Evolutionary conservation across 116 monocot species (phyloP).

Genomic region (Dioscorea cayenensis): DNA sequence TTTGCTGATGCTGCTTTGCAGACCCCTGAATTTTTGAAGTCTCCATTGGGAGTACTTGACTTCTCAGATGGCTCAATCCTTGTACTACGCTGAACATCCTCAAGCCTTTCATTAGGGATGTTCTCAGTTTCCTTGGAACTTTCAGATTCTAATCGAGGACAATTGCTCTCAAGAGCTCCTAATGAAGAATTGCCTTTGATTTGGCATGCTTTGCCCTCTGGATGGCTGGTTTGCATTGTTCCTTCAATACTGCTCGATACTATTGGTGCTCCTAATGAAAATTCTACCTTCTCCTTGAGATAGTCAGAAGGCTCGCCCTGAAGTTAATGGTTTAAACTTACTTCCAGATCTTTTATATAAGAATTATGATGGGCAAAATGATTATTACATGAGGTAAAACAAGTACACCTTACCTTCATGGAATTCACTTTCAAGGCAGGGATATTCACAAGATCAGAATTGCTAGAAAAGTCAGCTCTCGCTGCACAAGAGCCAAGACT

Average conservation of each 20-base stretch:
- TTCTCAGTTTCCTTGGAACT: slow-evolving; percentile 7
- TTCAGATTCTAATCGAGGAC: slow-evolving; percentile 3
- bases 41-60: neutral
- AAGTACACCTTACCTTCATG: slow-evolving; percentile 5
- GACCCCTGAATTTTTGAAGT: slow-evolving; percentile 8
- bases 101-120: slow-evolving; percentile 3
- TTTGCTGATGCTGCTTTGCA: slow-evolving; percentile 11
- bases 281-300: slow-evolving; percentile 6
- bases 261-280: neutral
- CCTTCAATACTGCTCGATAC: slow-evolving; percentile 4
- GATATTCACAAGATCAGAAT: neutral
- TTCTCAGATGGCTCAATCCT: slow-evolving; percentile 18
- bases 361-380: neutral
- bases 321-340: slow-evolving; percentile 9
- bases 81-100: neutral
- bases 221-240: neutral
- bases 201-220: slow-evolving; percentile 11
- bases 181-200: slow-evolving; percentile 7
- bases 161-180: neutral
- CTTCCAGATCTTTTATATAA: slow-evolving; percentile 2
- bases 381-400: slow-evolving; percentile 2
- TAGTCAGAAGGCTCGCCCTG: slow-evolving; percentile 6
- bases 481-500: too few species aligned
- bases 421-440: neutral
- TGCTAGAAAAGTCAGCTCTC: neutral